phyloP scores from a whole-genome alignment of 139 green algal species.

The Micractinium sp. region DNA sequence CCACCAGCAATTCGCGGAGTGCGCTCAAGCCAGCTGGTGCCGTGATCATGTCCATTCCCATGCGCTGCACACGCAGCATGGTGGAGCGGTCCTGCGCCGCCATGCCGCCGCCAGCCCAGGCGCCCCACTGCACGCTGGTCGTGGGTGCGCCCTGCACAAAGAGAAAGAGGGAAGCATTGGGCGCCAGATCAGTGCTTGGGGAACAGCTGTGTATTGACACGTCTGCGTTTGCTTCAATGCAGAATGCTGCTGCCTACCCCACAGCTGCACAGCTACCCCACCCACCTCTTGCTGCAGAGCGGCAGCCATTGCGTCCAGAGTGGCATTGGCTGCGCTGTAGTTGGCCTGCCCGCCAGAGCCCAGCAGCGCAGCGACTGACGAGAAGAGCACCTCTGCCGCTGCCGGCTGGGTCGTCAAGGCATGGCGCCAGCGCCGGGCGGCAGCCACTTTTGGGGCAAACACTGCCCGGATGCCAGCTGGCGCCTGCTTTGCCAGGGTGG shows the following conservation, averaged over 20 bases:
- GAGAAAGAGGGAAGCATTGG: too few relatives aligned
- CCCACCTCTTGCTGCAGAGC: not conserved
- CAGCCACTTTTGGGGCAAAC: conserved; percentile 44
- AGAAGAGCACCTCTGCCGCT: conserved; percentile 57
- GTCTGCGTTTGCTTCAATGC: not conserved
- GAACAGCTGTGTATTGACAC: not conserved
- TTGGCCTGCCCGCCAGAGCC: conserved; percentile 61
- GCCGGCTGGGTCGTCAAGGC: conserved; percentile 33
- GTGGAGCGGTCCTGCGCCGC: conserved; percentile 54
- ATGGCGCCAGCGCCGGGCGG: not conserved
- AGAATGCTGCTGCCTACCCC: not conserved
- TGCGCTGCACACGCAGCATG: conserved; percentile 67
- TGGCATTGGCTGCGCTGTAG: conserved; percentile 64
- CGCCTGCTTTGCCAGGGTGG: conserved; percentile 66
- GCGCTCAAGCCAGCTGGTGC: not conserved
- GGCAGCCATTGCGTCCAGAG: conserved; percentile 49
- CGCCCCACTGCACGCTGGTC: conserved; percentile 59
- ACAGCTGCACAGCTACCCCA: not conserved
- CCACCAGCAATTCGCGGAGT: not conserved
- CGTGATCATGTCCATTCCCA: conserved; percentile 69
- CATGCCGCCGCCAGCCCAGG: conserved; percentile 64
- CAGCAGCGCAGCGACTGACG: conserved; percentile 60
- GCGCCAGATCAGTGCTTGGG: not conserved
- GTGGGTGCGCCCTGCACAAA: conserved; percentile 11
- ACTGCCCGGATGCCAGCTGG: conserved; percentile 42